phyloP scores from a whole-genome alignment of 177 flowering plant genomes.

The Telopea speciosissima region DNA sequence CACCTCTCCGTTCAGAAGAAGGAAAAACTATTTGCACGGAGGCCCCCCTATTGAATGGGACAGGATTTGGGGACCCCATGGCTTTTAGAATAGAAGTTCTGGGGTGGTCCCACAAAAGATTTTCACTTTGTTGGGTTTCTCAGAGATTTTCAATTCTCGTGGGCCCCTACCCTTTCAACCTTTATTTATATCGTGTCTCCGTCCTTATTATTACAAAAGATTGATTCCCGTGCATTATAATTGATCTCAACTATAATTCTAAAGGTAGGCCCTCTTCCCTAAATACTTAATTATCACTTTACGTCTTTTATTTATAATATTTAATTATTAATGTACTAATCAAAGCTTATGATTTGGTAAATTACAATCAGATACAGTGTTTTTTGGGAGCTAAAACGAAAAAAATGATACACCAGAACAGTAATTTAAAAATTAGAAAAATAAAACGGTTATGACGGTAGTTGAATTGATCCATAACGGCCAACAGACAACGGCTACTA shows the following conservation, averaged over 20 bases:
- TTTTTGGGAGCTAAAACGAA: too few relatives aligned
- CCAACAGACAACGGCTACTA: neutral
- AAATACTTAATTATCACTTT: neutral
- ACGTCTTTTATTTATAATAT: neutral
- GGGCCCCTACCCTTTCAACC: constrained; percentile 11
- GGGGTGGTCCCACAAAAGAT: constrained; percentile 8
- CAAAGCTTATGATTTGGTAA: too few relatives aligned
- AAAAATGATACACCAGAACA: neutral
- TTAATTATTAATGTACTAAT: too few relatives aligned
- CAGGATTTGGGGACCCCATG: constrained; percentile 13
- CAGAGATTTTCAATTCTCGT: constrained; percentile 2
- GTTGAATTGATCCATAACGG: neutral
- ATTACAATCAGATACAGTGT: too few relatives aligned
- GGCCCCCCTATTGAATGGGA: constrained; percentile 12
- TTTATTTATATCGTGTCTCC: constrained; percentile 24
- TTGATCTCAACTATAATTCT: neutral
- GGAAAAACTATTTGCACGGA: neutral
- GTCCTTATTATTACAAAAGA: constrained; percentile 16
- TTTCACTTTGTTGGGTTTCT: neutral
- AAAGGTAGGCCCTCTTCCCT: constrained; percentile 2
- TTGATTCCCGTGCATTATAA: constrained; percentile 8
- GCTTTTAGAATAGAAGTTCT: constrained; percentile 1
- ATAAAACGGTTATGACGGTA: neutral
- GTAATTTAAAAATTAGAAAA: too few relatives aligned
- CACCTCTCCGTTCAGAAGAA: too few relatives aligned